A percentile compares a stretch with the other conserved stretches of the same genome.
Conservation (phyloP, 2,329 filamentous ascomycete genomes). For the Talaromyces sp. region DNA sequence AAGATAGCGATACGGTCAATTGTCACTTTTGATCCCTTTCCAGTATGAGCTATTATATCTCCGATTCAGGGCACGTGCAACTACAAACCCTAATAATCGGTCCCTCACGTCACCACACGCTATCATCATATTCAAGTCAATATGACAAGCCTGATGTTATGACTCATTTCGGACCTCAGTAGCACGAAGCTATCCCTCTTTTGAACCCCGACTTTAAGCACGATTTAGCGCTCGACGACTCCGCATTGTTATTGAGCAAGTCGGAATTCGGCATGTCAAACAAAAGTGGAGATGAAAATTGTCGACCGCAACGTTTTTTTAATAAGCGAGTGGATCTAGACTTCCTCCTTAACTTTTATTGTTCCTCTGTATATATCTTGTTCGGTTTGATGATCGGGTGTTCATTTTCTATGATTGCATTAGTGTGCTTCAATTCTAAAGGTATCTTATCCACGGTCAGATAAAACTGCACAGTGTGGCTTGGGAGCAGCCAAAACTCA, state of each 20-base stretch:
- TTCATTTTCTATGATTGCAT: not conserved
- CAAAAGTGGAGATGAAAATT: not conserved
- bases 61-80: slow-evolving; percentile 6
- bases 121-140: too few species aligned
- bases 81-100: slow-evolving; percentile 9
- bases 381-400: not conserved
- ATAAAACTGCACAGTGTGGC: not conserved
- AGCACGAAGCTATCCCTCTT: not conserved
- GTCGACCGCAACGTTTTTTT: not conserved
- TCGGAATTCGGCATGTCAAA: not conserved
- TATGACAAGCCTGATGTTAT: not conserved
- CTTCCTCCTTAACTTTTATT: not conserved
- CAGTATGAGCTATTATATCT: not conserved
- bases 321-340: slow-evolving; percentile 3
- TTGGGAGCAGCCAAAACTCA: not conserved
- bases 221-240: not conserved
- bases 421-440: not conserved
- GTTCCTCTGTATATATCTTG: not conserved
- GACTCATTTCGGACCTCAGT: not conserved
- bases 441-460: not conserved
- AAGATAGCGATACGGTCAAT: not conserved
- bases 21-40: not conserved
- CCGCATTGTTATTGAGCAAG: not conserved
- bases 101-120: not conserved
- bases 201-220: not conserved